Evolutionary conservation across 306 rosid genomes (phyloP), one percentile per base, ranked within the genome.

Genomic region (Begonia masoniana): DNA sequence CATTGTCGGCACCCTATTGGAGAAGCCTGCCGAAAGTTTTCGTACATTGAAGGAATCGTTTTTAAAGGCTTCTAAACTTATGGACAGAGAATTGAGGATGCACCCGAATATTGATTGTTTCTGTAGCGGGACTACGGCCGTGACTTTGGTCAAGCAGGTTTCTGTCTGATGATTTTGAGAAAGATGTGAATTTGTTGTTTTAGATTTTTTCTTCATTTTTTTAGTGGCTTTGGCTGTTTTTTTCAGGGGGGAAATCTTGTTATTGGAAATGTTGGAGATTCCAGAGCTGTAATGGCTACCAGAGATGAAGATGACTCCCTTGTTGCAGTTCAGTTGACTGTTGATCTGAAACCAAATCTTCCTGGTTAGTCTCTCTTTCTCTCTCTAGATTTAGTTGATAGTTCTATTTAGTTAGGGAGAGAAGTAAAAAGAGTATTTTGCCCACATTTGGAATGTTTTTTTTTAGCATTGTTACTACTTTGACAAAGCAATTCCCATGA

Each of bases 51-150:
- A 71, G 71, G 89, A 87, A 50, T 81, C 96, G 46, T 86, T 86
- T 75, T 62, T 81, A 55, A 92, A 80, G 75, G 95, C 99, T 43
- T 92, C 75, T 62, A 87, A 74, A 58, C 73, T 87, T 63, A 82
- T 87, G 96, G 99, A 92, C 60, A 68, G 95, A 74, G 99, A 92
- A 64, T 66, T 92, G 71, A 85, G 83, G 64, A 68, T 56, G 19
- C 86, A 81, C 62, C 85, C 74, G 58, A 72, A 55, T 54, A 72
- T 92, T 12, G 93, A 92, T 77, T 73, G 93, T 75, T 86, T 79
- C 71, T 92, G 99, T 64, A 92, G 99, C 50, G 99, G 99, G 63
- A 83, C 99, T 63, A 92, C 99, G 50, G 99, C 99, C 1, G 99
- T 92, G 59, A 87, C 96, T 56, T 67, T 92, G 42, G 56, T 92